These are phyloP conservation scores for Stromatinia cepivora DNA, from an alignment of 2,329 filamentous ascomycete genomes.

Conservation along the genomic window DNA sequence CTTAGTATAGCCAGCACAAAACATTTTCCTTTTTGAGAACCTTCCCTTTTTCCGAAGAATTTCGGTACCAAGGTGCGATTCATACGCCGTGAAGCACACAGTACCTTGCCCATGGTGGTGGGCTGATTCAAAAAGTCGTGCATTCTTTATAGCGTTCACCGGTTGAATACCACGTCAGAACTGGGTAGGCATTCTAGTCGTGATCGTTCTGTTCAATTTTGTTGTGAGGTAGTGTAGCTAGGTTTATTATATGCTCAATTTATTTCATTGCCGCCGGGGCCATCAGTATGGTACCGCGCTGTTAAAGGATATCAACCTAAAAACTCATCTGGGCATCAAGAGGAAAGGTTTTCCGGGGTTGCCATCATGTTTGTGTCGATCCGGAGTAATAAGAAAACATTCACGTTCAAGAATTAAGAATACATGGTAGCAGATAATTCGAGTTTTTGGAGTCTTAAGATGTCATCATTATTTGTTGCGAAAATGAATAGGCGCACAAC, in stretches of 20 bases:
- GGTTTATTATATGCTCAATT: background rate
- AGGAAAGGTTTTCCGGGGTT: background rate
- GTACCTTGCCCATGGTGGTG: background rate
- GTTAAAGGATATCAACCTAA: background rate
- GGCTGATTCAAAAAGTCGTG: background rate
- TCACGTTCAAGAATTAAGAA: background rate
- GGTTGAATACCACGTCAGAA: background rate
- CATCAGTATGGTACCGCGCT: background rate
- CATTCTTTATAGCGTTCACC: background rate
- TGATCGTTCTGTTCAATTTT: background rate
- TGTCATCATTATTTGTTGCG: background rate
- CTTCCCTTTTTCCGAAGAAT: background rate
- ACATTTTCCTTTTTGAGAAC: background rate
- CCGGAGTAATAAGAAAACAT: background rate
- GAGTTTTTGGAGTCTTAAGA: background rate
- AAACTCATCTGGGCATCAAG: background rate
- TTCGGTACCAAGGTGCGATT: background rate
- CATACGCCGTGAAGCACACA: background rate
- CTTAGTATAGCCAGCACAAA: background rate
- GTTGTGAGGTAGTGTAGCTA: background rate
- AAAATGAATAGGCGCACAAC: background rate
- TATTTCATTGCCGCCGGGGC: background rate
- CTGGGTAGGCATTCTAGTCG: background rate
- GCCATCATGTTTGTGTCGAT: background rate
- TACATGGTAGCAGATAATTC: background rate